phyloP scores from a whole-genome alignment of 192 early-diverging fungal genomes.

The Funneliformis geosporum region DNA sequence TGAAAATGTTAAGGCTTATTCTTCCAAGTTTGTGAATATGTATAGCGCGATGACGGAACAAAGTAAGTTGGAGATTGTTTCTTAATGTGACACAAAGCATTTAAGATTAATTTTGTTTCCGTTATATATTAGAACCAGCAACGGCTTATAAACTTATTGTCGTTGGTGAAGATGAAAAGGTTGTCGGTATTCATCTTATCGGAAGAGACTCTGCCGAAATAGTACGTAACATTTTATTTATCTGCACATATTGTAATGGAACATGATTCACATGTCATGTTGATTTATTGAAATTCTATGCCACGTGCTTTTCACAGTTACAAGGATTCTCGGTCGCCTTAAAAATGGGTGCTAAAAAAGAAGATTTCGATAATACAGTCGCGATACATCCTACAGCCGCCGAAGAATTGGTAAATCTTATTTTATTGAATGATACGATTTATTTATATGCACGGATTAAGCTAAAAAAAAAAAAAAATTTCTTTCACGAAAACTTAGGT shows the following conservation, averaged over 20 bases:
- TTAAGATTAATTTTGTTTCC: not conserved
- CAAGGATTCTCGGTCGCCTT: constrained; percentile 97
- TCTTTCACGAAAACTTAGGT: not conserved
- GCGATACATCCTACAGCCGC: constrained; percentile 97
- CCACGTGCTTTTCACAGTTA: constrained; percentile 39
- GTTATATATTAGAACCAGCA: constrained; percentile 57
- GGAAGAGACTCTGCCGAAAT: constrained; percentile 88
- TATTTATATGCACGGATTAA: not conserved
- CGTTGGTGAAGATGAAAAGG: constrained; percentile 86
- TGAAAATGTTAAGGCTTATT: constrained; percentile 83
- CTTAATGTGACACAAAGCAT: not conserved
- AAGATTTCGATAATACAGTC: constrained; percentile 93
- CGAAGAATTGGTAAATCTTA: constrained; percentile 86
- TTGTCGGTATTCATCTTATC: constrained; percentile 93
- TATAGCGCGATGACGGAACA: constrained; percentile 79
- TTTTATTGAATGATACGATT: not conserved
- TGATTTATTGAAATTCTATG: too few species aligned
- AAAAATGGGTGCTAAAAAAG: constrained; percentile 99
- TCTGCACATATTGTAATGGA: not conserved
- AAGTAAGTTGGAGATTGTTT: constrained; percentile 38
- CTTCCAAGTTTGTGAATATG: constrained; percentile 90
- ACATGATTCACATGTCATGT: too few species aligned
- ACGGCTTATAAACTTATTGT: constrained; percentile 94
- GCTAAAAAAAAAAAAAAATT: not conserved
- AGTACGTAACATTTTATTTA: constrained; percentile 4